Percentiles rank a stretch among this genome's conserved stretches.
Evolutionary conservation across 176 grass and related monocot species (phyloP).

Genomic region (Panicum miliaceum): DNA sequence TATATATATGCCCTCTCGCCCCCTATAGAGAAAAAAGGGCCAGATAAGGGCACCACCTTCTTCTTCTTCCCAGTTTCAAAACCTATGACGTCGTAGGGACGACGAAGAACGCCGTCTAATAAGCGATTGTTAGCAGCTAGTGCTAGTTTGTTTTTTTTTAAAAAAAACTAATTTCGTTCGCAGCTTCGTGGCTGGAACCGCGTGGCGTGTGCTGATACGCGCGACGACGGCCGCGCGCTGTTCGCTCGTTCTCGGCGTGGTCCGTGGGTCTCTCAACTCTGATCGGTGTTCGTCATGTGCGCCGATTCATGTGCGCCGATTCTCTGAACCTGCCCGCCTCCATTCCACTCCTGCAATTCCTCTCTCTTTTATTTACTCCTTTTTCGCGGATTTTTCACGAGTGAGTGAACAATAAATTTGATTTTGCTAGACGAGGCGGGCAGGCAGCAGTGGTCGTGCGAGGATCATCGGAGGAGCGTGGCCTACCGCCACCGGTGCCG

Average conservation of each 20-base stretch:
- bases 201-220: not conserved
- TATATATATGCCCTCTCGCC: not conserved
- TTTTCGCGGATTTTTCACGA: not conserved
- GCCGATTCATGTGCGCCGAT: conserved; percentile 22
- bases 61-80: not conserved
- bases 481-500: not conserved
- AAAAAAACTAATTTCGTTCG: not conserved
- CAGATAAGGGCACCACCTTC: not conserved
- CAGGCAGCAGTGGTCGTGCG: not conserved
- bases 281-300: not conserved
- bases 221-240: not conserved
- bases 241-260: not conserved
- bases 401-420: no score
- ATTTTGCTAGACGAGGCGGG: not conserved
- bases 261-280: not conserved
- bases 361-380: no score
- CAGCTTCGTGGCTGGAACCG: not conserved
- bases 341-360: not conserved
- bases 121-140: not conserved
- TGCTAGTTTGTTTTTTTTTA: not conserved
- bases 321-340: conserved; percentile 18
- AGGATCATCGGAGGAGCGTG: not conserved
- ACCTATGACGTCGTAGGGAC: conserved; percentile 22
- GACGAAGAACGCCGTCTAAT: not conserved
- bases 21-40: no score